Evolutionary conservation across 108 stramenopile genomes (phyloP).

Genomic region (Aureococcus anophagefferens): DNA sequence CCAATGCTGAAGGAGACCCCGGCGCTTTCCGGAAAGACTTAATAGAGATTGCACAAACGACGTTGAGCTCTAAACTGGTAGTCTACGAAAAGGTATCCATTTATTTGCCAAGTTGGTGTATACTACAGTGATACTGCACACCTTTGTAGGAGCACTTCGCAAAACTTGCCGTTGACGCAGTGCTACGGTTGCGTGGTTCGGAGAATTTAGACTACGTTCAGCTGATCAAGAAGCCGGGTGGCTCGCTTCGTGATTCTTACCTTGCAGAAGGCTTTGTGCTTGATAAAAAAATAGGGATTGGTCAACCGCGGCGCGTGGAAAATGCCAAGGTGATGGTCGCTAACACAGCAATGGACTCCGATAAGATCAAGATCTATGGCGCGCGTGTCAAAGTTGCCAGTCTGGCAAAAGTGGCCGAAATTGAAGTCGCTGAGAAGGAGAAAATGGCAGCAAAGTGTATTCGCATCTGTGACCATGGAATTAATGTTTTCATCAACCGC

Average conservation of each 20-base stretch:
- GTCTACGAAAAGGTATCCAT: constrained; percentile 94
- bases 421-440: constrained; percentile 95
- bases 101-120: no score
- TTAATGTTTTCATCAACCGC: constrained; percentile 98
- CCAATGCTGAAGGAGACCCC: no score
- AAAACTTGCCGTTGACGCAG: constrained; percentile 70
- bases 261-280: constrained; percentile 95
- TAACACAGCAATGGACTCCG: constrained; percentile 99
- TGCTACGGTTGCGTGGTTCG: constrained; percentile 78
- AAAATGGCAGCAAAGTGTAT: constrained; percentile 96
- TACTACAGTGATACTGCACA: no score
- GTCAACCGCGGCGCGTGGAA: constrained; percentile 86
- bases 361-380: constrained; percentile 99
- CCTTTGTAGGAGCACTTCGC: constrained; percentile 95
- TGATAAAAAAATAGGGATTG: constrained; percentile 90
- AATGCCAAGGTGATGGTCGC: constrained; percentile 95
- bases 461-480: constrained; percentile 90
- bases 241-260: constrained; percentile 82
- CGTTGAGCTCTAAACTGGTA: constrained; percentile 88
- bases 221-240: constrained; percentile 91
- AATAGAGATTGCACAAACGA: constrained; percentile 85
- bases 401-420: constrained; percentile 93
- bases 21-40: constrained; percentile 84
- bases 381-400: constrained; percentile 87
- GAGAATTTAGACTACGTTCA: constrained; percentile 94